Evolutionary conservation across 768 basidiomycete species (phyloP).

Genomic region (Lentinula sp.): DNA sequence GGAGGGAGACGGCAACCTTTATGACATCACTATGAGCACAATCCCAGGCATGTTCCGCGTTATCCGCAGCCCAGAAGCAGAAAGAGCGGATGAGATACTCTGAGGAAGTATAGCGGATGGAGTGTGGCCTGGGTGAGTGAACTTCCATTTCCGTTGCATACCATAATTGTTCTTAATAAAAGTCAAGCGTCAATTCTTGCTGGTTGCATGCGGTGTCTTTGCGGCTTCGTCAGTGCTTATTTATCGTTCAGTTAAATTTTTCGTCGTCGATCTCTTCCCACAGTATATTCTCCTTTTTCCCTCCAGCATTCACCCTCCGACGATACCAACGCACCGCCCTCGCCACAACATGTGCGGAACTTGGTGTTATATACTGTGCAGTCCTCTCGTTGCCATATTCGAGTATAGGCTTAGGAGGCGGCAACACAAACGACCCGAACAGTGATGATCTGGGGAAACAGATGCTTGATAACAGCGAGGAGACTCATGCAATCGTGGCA

Average conservation of each 20-base stretch:
- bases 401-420: constrained; percentile 13
- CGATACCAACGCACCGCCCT: constrained; percentile 66
- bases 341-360: constrained; percentile 58
- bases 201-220: constrained; percentile 66
- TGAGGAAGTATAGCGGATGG: constrained; percentile 14
- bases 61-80: no score
- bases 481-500: constrained; percentile 50
- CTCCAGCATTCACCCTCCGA: constrained; percentile 67
- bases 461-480: constrained; percentile 26
- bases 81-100: no score
- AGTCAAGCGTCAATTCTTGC: constrained; percentile 54
- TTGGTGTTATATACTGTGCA: constrained; percentile 71
- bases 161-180: neutral
- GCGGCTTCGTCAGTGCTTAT: constrained; percentile 61
- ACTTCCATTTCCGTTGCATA: neutral
- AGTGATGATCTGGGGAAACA: neutral
- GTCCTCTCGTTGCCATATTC: constrained; percentile 68
- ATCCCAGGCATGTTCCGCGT: no score
- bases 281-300: constrained; percentile 66
- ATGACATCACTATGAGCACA: no score
- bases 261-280: neutral
- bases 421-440: neutral
- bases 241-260: neutral
- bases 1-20: no score
- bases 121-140: constrained; percentile 63